A percentile compares a stretch with the other conserved stretches of the same genome.
Conservation (phyloP, 148 eudicot species). For the Heliosperma pusillum region DNA sequence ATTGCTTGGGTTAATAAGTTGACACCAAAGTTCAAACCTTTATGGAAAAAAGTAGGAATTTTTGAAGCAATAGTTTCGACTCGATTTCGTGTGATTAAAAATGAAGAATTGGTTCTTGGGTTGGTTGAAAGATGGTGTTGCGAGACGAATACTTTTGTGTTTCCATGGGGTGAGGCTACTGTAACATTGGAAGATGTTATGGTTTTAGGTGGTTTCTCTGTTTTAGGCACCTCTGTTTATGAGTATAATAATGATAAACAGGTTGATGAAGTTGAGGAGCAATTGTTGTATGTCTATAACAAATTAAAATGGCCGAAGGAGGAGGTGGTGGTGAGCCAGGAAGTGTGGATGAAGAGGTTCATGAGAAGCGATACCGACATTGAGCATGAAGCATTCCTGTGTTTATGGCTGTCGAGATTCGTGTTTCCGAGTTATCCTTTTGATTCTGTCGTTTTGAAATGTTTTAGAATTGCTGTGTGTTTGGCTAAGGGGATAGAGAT, state of each 20-base stretch:
- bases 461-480: slow-evolving; percentile 29
- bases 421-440: slow-evolving; percentile 25
- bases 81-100: slow-evolving; percentile 15
- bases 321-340: background rate
- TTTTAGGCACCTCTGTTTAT: slow-evolving; percentile 33
- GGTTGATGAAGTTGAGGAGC: slow-evolving; percentile 17
- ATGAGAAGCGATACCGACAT: slow-evolving; percentile 6
- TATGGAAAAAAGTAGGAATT: slow-evolving; percentile 38
- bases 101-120: slow-evolving; percentile 34
- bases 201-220: slow-evolving; percentile 49
- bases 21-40: background rate
- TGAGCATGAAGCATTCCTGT: slow-evolving; percentile 52
- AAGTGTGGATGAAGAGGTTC: slow-evolving; percentile 35
- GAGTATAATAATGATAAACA: background rate
- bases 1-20: slow-evolving; percentile 34
- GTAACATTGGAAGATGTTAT: slow-evolving; percentile 41
- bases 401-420: slow-evolving; percentile 45
- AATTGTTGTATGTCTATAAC: slow-evolving; percentile 10
- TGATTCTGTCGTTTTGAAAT: slow-evolving; percentile 2
- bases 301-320: background rate
- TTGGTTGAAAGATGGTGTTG: slow-evolving; percentile 47
- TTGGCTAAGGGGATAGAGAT: slow-evolving; percentile 37
- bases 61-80: slow-evolving; percentile 35
- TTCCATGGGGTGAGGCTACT: slow-evolving; percentile 47
- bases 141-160: slow-evolving; percentile 44